Percentiles rank a stretch among this genome's conserved stretches.
Conservation (phyloP, 345 rosid species). For the Syzygium aromaticum region DNA sequence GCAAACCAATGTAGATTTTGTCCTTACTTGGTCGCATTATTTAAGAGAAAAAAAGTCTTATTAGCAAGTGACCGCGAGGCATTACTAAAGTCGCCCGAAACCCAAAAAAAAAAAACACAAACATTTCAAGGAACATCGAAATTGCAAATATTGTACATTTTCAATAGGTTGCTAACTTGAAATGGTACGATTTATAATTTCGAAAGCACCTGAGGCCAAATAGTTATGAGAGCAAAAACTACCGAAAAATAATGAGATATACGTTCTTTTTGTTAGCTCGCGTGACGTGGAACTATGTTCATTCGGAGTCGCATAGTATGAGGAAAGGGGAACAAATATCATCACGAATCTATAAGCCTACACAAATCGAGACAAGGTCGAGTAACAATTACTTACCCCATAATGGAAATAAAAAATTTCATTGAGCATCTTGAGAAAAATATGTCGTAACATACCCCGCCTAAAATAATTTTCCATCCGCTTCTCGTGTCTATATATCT, state of each 20-base stretch:
- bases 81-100: too few species aligned
- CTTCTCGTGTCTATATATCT: background rate
- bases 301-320: background rate
- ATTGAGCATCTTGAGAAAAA: background rate
- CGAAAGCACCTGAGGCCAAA: background rate
- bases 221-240: too few species aligned
- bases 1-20: too few species aligned
- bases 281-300: background rate
- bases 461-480: background rate
- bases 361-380: background rate
- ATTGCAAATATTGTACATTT: background rate
- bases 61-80: too few species aligned
- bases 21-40: too few species aligned
- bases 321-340: background rate
- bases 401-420: background rate
- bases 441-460: background rate
- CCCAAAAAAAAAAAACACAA: too few species aligned
- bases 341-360: background rate
- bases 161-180: accelerated
- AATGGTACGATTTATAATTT: too few species aligned
- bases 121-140: accelerated
- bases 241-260: too few species aligned
- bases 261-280: background rate
- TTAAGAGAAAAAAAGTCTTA: too few species aligned
- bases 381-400: background rate